Percentiles rank a stretch among this genome's conserved stretches.
These are phyloP conservation scores for Uncinocarpus reesii DNA, from an alignment of 2,329 filamentous ascomycete species.

Conservation along the genomic window DNA sequence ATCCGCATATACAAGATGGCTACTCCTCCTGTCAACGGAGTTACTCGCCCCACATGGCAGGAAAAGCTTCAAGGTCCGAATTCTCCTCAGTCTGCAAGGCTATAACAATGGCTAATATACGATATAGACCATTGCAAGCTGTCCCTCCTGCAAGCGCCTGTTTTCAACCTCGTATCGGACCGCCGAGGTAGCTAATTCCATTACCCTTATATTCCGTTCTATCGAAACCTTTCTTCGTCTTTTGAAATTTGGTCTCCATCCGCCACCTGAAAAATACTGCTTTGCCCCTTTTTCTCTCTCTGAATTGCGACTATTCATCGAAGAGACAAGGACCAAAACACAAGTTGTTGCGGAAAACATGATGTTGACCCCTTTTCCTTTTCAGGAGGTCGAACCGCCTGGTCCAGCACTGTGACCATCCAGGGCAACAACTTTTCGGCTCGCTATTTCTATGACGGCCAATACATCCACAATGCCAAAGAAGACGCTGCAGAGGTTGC, in stretches of 20 bases:
- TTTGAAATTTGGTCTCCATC: constrained; percentile 21
- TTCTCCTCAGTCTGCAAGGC: constrained; percentile 13
- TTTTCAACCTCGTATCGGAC: constrained; percentile 64
- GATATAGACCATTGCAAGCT: constrained; percentile 49
- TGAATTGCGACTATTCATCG: constrained; percentile 15
- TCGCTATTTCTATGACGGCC: constrained; percentile 83
- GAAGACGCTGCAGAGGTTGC: constrained; percentile 87
- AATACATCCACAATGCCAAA: constrained; percentile 74
- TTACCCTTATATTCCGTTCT: not conserved
- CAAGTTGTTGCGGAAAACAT: not conserved
- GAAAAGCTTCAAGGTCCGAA: constrained; percentile 46
- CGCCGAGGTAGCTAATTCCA: constrained; percentile 49
- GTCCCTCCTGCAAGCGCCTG: constrained; percentile 45
- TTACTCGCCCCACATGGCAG: constrained; percentile 41
- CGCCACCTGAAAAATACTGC: not conserved
- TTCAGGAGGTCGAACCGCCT: constrained; percentile 60
- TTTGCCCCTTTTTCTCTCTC: constrained; percentile 21
- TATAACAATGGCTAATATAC: constrained; percentile 13
- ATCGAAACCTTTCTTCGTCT: constrained; percentile 15
- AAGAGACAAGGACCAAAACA: constrained; percentile 16
- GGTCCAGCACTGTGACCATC: constrained; percentile 73
- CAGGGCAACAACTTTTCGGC: constrained; percentile 56
- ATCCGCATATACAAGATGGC: constrained; percentile 13
- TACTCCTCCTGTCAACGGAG: constrained; percentile 21
- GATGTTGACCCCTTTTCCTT: constrained; percentile 13